phyloP scores from a whole-genome alignment of 257 asterid species.

The Cordia subcordata region DNA sequence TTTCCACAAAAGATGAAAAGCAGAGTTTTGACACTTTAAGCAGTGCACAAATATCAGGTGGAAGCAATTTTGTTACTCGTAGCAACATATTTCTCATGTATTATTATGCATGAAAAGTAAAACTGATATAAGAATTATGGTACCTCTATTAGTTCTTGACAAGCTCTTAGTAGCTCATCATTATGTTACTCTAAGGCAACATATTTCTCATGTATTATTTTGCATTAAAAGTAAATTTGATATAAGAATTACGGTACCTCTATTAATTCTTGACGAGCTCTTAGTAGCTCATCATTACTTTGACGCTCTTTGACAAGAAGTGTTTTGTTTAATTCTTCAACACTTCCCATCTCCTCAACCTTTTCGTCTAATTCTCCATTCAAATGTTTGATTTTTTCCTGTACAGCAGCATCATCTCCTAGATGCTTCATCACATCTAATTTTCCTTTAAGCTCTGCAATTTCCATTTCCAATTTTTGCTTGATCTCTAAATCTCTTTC shows the following conservation, averaged over 20 bases:
- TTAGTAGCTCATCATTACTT: constrained; percentile 37
- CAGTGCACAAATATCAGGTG: no score
- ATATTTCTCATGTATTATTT: neutral
- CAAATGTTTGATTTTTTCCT: neutral
- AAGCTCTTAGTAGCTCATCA: constrained; percentile 38
- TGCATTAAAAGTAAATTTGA: no score
- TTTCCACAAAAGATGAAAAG: no score
- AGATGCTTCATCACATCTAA: no score
- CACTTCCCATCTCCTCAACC: neutral
- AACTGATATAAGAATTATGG: no score
- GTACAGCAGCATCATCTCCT: no score
- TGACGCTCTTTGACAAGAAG: constrained; percentile 28
- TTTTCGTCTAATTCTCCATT: constrained; percentile 3
- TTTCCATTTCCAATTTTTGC: no score
- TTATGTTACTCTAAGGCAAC: neutral
- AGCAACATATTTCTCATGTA: neutral
- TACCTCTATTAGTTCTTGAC: constrained; percentile 23
- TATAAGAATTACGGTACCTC: constrained; percentile 17
- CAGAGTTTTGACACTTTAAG: no score
- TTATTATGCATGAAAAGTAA: no score
- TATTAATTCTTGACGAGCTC: constrained; percentile 25
- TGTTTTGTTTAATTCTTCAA: constrained; percentile 4
- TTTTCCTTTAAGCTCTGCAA: no score
- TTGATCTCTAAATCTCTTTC: no score
- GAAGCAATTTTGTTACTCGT: neutral